Evolutionary conservation across 148 eudicot genomes (phyloP).

Genomic region (Spergularia marina): DNA sequence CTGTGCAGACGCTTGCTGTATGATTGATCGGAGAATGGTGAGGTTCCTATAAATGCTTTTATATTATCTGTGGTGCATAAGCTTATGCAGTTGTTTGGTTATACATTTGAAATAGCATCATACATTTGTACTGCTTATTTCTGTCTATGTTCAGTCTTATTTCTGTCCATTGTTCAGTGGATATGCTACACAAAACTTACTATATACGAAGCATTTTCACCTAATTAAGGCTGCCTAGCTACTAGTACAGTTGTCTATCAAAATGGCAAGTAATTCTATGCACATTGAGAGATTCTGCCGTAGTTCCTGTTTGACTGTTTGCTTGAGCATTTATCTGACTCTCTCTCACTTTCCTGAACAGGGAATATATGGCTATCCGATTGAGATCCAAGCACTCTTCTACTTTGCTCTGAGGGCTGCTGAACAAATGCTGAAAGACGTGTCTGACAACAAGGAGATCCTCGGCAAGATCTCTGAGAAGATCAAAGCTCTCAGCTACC

Average conservation of each 20-base stretch:
- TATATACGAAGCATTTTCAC: no score
- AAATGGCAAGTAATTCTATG: neutral
- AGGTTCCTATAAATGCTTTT: slow-evolving; percentile 13
- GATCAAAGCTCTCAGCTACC: slow-evolving; percentile 54
- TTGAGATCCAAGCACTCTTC: no score
- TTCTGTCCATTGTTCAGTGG: no score
- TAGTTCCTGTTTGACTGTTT: neutral
- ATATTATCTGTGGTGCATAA: neutral
- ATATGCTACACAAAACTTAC: no score
- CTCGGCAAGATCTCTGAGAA: slow-evolving; percentile 45
- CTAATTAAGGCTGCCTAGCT: no score
- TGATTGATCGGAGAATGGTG: slow-evolving; percentile 80
- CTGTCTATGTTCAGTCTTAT: no score
- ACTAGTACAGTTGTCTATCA: neutral
- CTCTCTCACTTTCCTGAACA: slow-evolving; percentile 25
- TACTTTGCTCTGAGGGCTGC: slow-evolving; percentile 54
- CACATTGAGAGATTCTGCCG: neutral
- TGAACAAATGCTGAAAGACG: slow-evolving; percentile 49
- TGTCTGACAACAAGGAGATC: slow-evolving; percentile 43
- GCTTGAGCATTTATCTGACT: neutral
- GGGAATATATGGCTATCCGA: slow-evolving; percentile 40
- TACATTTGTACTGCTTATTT: no score
- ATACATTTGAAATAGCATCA: no score
- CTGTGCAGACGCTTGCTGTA: slow-evolving; percentile 77
- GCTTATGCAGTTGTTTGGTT: no score